Evolutionary conservation across 1,284 basidiomycete genomes (phyloP).

Genomic region (Wallemia mellicola): DNA sequence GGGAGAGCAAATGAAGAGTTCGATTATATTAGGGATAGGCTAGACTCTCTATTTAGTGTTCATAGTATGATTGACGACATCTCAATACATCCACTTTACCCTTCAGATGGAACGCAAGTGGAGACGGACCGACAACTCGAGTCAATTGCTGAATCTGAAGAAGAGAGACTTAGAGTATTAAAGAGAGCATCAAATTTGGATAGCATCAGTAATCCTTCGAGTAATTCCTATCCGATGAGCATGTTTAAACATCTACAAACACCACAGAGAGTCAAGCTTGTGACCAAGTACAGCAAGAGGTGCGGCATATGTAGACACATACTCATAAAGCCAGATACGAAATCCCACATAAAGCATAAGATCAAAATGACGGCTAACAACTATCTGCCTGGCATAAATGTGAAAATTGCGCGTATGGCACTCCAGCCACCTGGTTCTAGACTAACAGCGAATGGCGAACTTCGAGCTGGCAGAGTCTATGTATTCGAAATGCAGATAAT

Average conservation of each 20-base stretch:
- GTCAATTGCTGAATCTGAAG: neutral
- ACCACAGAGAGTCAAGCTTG: conserved; percentile 62
- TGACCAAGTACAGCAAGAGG: conserved; percentile 76
- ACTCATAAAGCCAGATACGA: conserved; percentile 90
- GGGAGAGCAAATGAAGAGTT: neutral
- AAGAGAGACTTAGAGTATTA: neutral
- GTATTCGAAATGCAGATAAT: conserved; percentile 62
- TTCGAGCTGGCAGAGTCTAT: conserved; percentile 46
- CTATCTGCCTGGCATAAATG: conserved; percentile 62
- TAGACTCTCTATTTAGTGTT: neutral
- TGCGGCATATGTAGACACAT: conserved; percentile 84
- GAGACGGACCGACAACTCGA: neutral
- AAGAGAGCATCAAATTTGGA: neutral
- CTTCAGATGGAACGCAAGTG: neutral
- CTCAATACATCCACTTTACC: neutral
- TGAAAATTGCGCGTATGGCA: conserved; percentile 2
- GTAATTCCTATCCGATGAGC: neutral
- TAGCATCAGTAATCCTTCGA: neutral
- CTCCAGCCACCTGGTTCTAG: neutral
- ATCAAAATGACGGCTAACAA: conserved; percentile 85
- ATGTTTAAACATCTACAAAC: conserved; percentile 32
- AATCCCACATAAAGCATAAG: conserved; percentile 75
- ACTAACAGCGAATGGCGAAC: conserved; percentile 9
- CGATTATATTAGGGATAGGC: neutral
- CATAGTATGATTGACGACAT: neutral